phyloP scores from a whole-genome alignment of 371 early-diverging fungal genomes.

The Cladochytrium tenue region DNA sequence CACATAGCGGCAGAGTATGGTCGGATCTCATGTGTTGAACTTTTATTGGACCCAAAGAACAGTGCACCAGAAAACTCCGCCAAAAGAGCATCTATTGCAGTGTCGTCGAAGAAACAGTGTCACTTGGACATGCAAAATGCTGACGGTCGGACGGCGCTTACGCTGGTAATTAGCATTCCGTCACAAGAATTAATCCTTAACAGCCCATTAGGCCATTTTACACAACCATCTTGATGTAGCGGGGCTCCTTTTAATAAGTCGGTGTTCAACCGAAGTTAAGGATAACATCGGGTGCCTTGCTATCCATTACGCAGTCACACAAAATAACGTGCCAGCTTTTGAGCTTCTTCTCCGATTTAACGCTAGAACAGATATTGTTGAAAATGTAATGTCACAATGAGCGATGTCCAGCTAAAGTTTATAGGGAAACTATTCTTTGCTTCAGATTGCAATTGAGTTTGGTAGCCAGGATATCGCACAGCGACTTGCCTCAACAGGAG shows the following conservation, averaged over 20 bases:
- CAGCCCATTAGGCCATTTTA: not conserved
- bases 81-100: not conserved
- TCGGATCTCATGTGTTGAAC: not conserved
- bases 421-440: not conserved
- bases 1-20: slow-evolving; percentile 25
- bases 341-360: not conserved
- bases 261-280: not conserved
- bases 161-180: not conserved
- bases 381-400: not conserved
- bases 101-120: not conserved
- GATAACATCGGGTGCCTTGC: not conserved
- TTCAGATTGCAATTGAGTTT: not conserved
- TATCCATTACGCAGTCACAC: not conserved
- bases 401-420: not conserved
- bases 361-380: not conserved
- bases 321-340: not conserved
- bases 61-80: not conserved
- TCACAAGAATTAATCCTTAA: no score
- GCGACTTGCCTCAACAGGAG: not conserved
- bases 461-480: not conserved
- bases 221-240: not conserved
- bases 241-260: not conserved
- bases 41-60: not conserved
- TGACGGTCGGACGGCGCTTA: not conserved
- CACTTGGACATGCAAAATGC: not conserved